Base-by-base conservation (phyloP, 2,329 filamentous ascomycete genomes). In the Calonectria naviculata region DNA sequence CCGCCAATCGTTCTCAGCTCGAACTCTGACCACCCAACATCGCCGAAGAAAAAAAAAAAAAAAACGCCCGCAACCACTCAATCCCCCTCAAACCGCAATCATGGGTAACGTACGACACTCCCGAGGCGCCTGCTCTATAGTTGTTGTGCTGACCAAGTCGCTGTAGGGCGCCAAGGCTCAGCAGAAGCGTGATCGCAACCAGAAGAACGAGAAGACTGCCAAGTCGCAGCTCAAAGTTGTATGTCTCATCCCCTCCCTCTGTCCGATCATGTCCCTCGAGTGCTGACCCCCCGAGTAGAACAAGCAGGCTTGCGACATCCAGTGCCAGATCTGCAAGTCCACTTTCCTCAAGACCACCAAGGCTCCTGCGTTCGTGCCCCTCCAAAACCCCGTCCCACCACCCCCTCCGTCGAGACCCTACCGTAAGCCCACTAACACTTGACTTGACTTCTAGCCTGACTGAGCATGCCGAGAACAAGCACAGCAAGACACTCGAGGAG, bases 291-390 rank as follows among this genome's bases (percentile, higher is more conserved):
- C 21, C 41, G 49, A 42, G 71, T 75, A 94, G 92, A 95, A 95
- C 85, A 87, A 89, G 77, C 87, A 92, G 76, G 93, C 93, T 71
- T 93, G 91, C 87, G 92, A 89, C 80, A 94, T 95, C 83, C 92
- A 94, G 83, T 95, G 93, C 88, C 85, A 89, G 76, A 87, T 91
- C 79, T 95, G 93, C 92, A 93, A 92, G 84, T 89, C 92, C 77
- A 93, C 93, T 34, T 95, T 95, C 86, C 89, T 95, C 77, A 92
- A 93, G 87, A 95, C 93, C 41, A 93, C 92, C 72, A 92, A 93
- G 80, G 90, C 89, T 72, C 92, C 92, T 78, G 91, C 93, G 90
- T 92, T 87, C 76, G 89, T 85, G 24, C 26, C 44, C 68, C 65
- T 49, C 47, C 62, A 29, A 6, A 38, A 38, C 8, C 21, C 52